phyloP scores from a whole-genome alignment of 2,329 filamentous ascomycete genomes.

The Xylaria sp. region DNA sequence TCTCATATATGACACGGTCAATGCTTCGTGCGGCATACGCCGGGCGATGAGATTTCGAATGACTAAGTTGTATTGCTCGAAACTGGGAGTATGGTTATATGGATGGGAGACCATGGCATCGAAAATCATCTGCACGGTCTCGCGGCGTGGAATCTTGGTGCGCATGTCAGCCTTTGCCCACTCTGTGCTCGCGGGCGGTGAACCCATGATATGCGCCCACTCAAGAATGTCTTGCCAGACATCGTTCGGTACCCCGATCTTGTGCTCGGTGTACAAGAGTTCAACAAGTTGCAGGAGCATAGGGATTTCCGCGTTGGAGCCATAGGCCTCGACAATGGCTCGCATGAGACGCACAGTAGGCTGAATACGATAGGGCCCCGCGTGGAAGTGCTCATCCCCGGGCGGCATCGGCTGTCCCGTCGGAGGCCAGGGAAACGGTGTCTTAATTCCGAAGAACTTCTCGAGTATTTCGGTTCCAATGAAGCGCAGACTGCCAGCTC shows the following conservation, averaged over 20 bases:
- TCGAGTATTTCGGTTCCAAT: conserved; percentile 32
- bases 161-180: conserved; percentile 33
- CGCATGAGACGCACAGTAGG: conserved; percentile 57
- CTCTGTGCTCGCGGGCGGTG: conserved; percentile 34
- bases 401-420: neutral
- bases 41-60: conserved; percentile 37
- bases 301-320: conserved; percentile 58
- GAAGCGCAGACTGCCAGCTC: conserved; percentile 33
- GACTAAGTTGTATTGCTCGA: conserved; percentile 50
- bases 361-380: conserved; percentile 25
- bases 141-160: conserved; percentile 34
- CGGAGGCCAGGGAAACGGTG: conserved; percentile 10
- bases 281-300: conserved; percentile 56
- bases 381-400: neutral
- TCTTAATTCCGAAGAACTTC: conserved; percentile 27
- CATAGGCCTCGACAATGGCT: conserved; percentile 62
- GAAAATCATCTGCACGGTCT: conserved; percentile 51
- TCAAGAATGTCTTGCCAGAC: conserved; percentile 64
- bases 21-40: conserved; percentile 10
- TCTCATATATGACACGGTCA: conserved; percentile 22
- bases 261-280: conserved; percentile 55
- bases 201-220: conserved; percentile 57
- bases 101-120: conserved; percentile 53
- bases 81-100: conserved; percentile 50
- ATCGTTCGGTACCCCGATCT: conserved; percentile 48